A percentile compares a stretch with the other conserved stretches of the same genome.
These are phyloP conservation scores for Penicillium sp. DNA, from an alignment of 2,329 filamentous ascomycete genomes.

Conservation along the genomic window DNA sequence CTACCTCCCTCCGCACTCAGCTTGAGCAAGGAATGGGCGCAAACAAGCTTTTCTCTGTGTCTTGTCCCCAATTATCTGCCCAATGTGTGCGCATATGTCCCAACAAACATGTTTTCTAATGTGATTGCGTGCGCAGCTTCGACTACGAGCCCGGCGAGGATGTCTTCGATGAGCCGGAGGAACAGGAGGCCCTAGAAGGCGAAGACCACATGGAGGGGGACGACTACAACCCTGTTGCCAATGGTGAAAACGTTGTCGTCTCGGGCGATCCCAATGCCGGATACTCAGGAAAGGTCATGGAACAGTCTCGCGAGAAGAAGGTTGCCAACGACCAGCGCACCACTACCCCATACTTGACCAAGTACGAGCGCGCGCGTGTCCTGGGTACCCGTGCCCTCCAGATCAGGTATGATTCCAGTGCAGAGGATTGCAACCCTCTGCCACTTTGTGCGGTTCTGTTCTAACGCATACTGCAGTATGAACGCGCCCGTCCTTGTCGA, in stretches of 20 bases:
- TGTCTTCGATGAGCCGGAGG: slow-evolving; percentile 65
- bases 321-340: slow-evolving; percentile 84
- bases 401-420: slow-evolving; percentile 70
- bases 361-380: slow-evolving; percentile 94
- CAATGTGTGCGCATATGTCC: slow-evolving; percentile 2
- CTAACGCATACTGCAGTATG: slow-evolving; percentile 64
- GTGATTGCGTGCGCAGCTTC: slow-evolving; percentile 34
- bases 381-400: slow-evolving; percentile 90
- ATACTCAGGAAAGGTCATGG: slow-evolving; percentile 56
- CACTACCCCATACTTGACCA: slow-evolving; percentile 99
- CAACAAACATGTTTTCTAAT: slow-evolving; percentile 29
- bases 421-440: slow-evolving; percentile 86
- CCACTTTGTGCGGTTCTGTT: background rate
- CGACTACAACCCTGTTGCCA: slow-evolving; percentile 36
- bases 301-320: slow-evolving; percentile 73
- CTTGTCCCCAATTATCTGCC: slow-evolving; percentile 7
- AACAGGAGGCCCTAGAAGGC: slow-evolving; percentile 57
- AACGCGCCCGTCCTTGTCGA: slow-evolving; percentile 97
- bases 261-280: slow-evolving; percentile 56
- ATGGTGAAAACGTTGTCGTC: slow-evolving; percentile 45
- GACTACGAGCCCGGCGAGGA: slow-evolving; percentile 62
- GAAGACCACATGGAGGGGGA: slow-evolving; percentile 57
- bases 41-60: slow-evolving; percentile 9
- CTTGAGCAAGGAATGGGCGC: slow-evolving; percentile 12
- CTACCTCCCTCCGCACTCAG: slow-evolving; percentile 9